Conservation (phyloP, 768 basidiomycete species). For the Suillus luteus region DNA sequence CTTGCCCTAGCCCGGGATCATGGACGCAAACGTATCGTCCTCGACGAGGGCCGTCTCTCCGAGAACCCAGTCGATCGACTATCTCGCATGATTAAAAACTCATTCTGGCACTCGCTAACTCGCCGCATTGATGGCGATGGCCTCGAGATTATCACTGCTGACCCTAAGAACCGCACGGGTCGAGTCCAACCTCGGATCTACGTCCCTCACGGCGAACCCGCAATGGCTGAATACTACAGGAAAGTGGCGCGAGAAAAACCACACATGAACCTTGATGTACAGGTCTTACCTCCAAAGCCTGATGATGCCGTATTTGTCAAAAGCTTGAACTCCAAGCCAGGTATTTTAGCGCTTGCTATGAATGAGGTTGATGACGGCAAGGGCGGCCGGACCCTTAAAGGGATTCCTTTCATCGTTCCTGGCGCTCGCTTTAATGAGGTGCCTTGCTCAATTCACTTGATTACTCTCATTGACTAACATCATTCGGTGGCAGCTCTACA, state of each 20-base stretch:
- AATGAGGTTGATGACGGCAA: slow-evolving; percentile 80
- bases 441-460: slow-evolving; percentile 23
- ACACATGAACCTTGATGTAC: slow-evolving; percentile 91
- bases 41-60: slow-evolving; percentile 97
- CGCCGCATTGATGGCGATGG: slow-evolving; percentile 97
- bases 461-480: slow-evolving; percentile 14
- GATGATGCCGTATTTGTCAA: slow-evolving; percentile 90
- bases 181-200: slow-evolving; percentile 92
- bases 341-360: slow-evolving; percentile 95
- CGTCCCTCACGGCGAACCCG: slow-evolving; percentile 89
- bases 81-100: slow-evolving; percentile 95
- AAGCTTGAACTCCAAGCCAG: slow-evolving; percentile 91
- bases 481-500: slow-evolving; percentile 64
- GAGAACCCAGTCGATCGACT: slow-evolving; percentile 98
- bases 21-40: slow-evolving; percentile 91
- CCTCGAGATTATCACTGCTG: slow-evolving; percentile 94
- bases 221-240: slow-evolving; percentile 95
- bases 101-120: slow-evolving; percentile 98
- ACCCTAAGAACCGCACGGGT: slow-evolving; percentile 95
- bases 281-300: slow-evolving; percentile 82
- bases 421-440: slow-evolving; percentile 95
- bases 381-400: slow-evolving; percentile 82
- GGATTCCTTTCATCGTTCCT: slow-evolving; percentile 96
- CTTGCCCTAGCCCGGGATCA: slow-evolving; percentile 95
- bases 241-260: slow-evolving; percentile 89